These are phyloP conservation scores for Candida sithepensis DNA, from an alignment of 805 yeast genomes.

Conservation along the genomic window DNA sequence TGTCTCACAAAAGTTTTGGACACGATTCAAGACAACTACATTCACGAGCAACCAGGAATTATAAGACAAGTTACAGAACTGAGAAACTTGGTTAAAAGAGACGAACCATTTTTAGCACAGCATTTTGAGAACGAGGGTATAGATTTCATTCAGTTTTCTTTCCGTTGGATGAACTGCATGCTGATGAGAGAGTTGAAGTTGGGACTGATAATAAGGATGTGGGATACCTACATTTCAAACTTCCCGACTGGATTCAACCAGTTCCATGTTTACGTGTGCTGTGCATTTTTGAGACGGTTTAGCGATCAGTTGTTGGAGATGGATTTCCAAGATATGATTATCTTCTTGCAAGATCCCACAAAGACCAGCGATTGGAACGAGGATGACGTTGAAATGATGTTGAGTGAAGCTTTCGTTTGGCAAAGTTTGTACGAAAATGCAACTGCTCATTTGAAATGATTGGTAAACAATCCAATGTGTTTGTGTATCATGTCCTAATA, in stretches of 20 bases:
- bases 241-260: constrained; percentile 77
- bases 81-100: constrained; percentile 71
- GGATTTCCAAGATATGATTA: constrained; percentile 94
- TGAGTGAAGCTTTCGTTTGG: constrained; percentile 97
- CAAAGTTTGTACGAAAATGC: constrained; percentile 90
- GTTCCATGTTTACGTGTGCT: constrained; percentile 96
- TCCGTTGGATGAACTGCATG: constrained; percentile 98
- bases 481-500: no score
- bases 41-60: constrained; percentile 98
- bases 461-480: neutral
- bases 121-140: constrained; percentile 80
- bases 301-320: constrained; percentile 68
- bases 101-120: constrained; percentile 66
- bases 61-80: constrained; percentile 83
- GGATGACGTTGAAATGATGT: constrained; percentile 82
- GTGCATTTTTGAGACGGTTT: constrained; percentile 91
- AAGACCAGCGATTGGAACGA: constrained; percentile 87
- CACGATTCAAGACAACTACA: constrained; percentile 94
- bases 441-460: constrained; percentile 67
- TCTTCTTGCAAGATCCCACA: constrained; percentile 77
- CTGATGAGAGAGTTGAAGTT: constrained; percentile 90
- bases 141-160: constrained; percentile 94
- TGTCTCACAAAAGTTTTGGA: constrained; percentile 87
- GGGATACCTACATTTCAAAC: constrained; percentile 91
- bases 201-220: constrained; percentile 81